These are phyloP conservation scores for Agrocybe pediades DNA, from an alignment of 768 basidiomycete genomes.

Conservation along the genomic window DNA sequence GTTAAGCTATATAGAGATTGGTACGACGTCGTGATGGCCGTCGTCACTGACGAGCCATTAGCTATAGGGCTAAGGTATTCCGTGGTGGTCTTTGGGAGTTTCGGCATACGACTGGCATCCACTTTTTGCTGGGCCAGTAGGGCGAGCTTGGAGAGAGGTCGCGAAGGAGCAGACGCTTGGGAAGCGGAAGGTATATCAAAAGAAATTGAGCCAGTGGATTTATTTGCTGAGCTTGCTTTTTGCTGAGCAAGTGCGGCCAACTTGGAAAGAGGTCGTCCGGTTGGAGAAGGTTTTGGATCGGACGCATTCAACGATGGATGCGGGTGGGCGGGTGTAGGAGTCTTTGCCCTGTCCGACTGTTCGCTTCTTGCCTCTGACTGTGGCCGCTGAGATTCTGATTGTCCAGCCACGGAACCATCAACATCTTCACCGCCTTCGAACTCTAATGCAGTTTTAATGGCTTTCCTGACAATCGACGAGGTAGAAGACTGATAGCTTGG, in stretches of 20 bases:
- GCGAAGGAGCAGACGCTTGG: constrained; percentile 19
- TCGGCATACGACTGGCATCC: constrained; percentile 45
- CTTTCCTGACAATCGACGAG: constrained; percentile 62
- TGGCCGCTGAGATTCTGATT: constrained; percentile 20
- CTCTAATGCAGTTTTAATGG: constrained; percentile 68
- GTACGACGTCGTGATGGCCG: constrained; percentile 82
- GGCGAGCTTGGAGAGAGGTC: constrained; percentile 71
- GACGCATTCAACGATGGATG: constrained; percentile 3
- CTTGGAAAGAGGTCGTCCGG: constrained; percentile 27
- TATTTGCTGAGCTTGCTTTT: constrained; percentile 35
- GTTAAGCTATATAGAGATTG: constrained; percentile 70
- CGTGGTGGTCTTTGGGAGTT: constrained; percentile 50
- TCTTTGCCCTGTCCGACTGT: constrained; percentile 21
- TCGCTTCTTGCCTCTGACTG: constrained; percentile 13
- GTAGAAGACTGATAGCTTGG: constrained; percentile 44
- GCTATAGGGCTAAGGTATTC: constrained; percentile 78
- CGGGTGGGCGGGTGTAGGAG: constrained; percentile 19
- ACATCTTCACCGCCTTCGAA: constrained; percentile 63
- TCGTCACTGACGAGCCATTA: constrained; percentile 82
- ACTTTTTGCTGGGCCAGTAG: constrained; percentile 67
- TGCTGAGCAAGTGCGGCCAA: constrained; percentile 72
- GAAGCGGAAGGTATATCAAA: constrained; percentile 25
- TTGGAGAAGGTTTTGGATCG: constrained; percentile 1
- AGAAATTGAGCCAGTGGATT: constrained; percentile 20
- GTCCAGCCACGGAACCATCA: constrained; percentile 21